Conservation (phyloP, 192 early-diverging fungal species). For the Gigaspora rosea region DNA sequence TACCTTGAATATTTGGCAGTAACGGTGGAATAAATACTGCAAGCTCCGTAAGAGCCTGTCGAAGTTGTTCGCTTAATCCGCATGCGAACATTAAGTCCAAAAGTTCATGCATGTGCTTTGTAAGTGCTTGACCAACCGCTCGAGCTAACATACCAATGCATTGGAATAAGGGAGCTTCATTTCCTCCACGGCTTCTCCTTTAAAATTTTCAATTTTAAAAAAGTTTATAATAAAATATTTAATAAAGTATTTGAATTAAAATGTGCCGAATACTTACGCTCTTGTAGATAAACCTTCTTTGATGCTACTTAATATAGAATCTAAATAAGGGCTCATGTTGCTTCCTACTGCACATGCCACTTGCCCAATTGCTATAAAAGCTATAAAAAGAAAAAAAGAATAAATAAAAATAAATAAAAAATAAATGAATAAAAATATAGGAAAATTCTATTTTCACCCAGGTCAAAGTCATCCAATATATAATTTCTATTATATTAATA, state of each 20-base stretch:
- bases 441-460: too few relatives aligned
- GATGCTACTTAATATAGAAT: slow-evolving; percentile 73
- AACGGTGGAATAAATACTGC: slow-evolving; percentile 82
- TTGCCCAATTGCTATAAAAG: slow-evolving; percentile 83
- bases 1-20: slow-evolving; percentile 83
- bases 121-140: slow-evolving; percentile 89
- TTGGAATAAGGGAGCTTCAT: too few relatives aligned
- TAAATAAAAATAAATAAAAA: too few relatives aligned
- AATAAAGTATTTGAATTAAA: background rate
- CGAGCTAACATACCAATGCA: slow-evolving; percentile 88
- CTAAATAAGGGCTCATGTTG: slow-evolving; percentile 78
- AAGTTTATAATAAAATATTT: too few relatives aligned
- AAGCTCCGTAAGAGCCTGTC: slow-evolving; percentile 78
- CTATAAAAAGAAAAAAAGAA: slow-evolving; percentile 47
- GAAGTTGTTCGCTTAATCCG: slow-evolving; percentile 80
- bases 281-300: slow-evolving; percentile 72
- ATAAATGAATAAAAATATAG: too few relatives aligned
- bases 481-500: too few relatives aligned
- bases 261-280: slow-evolving; percentile 48
- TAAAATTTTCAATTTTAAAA: too few relatives aligned
- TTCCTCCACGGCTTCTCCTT: too few relatives aligned
- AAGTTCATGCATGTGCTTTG: slow-evolving; percentile 83
- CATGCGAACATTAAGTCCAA: slow-evolving; percentile 90
- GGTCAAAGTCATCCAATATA: too few relatives aligned
- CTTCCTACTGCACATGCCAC: slow-evolving; percentile 78